Evolutionary conservation across 164 flowering plant genomes (phyloP), one percentile per base, ranked within the genome.

Genomic region (Chimonanthus praecox): DNA sequence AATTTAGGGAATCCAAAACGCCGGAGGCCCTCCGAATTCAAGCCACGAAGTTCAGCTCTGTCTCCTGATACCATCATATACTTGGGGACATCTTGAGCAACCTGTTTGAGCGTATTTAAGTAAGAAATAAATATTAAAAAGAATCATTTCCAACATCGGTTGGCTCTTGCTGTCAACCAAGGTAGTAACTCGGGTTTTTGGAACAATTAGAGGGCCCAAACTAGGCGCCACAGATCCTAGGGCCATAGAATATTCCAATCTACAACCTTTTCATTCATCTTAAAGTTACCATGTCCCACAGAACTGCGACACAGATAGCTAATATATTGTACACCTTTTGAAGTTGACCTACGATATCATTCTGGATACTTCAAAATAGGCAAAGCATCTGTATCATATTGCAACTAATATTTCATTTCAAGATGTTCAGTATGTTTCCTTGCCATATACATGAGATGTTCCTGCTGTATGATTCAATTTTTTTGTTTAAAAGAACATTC

Each of bases 1-100:
- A 76, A 67, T 47, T 45, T 78, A 33, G 91, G 85, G 75, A 92
- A 93, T 49, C 92, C 93, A 85, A 73, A 81, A 46, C 98, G 98
- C 8, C 89, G 87, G 49, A 95, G 92, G 72, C 99, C 98, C 83
- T 90, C 97, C 68, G 89, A 71, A 84, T 95, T 93, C 76, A 93
- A 78, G 65, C 99, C 98, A 58, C 97, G 92, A 21, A 93, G 86
- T 74, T 93, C 91, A 76, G 97, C 94, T 85, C 97, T 90, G 64
- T 90, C 94, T 68, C 99, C 98, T 78, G 92, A 72, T 66, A 92
- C 98, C 94, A 88, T 86, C 84, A 82, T 84, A 81, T 92, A 95
- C 82, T 77, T 90, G 18, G 99, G 99, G 71, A 95, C 97, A 83
- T 93, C 98, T 83, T 91, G 97, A 71, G 98, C 80, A 71, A 92